phyloP scores from a whole-genome alignment of 129 eudicot genomes.

The Scalesia atractyloides region DNA sequence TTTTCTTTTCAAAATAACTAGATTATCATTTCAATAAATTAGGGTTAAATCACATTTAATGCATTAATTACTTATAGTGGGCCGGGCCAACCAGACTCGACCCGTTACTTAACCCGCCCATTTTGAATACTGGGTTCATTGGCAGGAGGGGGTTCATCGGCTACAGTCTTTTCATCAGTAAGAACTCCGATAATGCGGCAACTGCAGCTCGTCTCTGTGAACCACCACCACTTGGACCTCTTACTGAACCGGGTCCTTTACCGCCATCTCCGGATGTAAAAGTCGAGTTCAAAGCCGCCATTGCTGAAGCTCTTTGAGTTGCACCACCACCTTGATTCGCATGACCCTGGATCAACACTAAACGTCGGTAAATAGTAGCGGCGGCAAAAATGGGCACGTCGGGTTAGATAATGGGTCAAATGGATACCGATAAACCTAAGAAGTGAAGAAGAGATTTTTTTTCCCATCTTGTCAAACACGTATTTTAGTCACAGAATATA shows the following conservation, averaged over 20 bases:
- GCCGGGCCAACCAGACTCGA: neutral
- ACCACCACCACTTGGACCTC: conserved; percentile 40
- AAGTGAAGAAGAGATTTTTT: no score
- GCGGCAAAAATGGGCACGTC: neutral
- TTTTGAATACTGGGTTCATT: conserved; percentile 53
- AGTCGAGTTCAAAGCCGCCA: conserved; percentile 86
- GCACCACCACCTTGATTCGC: conserved; percentile 82
- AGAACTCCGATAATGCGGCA: conserved; percentile 91
- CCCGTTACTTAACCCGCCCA: conserved; percentile 41
- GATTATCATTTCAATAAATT: no score
- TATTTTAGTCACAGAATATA: no score
- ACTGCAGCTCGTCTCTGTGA: conserved; percentile 99
- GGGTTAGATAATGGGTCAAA: neutral
- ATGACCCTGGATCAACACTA: conserved; percentile 33
- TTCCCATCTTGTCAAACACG: no score
- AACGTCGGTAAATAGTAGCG: neutral
- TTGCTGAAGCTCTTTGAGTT: conserved; percentile 94
- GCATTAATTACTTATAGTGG: neutral
- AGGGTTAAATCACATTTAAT: no score
- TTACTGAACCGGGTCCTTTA: conserved; percentile 35
- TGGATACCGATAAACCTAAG: neutral
- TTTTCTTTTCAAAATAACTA: no score
- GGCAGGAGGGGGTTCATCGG: conserved; percentile 38
- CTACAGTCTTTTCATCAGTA: conserved; percentile 45
- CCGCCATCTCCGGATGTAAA: conserved; percentile 65